Percentiles rank a stretch among this genome's conserved stretches.
Conservation (phyloP, 345 rosid species). For the Syzygium oleosum region DNA sequence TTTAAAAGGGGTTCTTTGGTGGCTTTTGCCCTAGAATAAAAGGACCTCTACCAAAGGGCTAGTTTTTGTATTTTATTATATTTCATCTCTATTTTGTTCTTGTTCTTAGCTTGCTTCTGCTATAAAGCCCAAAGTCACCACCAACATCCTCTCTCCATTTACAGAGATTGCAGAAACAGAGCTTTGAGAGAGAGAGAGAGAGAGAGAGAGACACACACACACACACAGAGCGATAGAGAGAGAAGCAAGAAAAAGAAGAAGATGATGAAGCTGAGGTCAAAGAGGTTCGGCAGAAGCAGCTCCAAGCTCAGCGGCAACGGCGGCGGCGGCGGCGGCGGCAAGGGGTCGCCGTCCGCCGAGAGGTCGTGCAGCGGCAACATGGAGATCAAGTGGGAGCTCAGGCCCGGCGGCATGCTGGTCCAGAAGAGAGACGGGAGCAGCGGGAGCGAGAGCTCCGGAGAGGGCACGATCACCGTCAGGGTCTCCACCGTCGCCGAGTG, state of each 20-base stretch:
- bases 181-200: not conserved
- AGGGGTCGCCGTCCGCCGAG: conserved; percentile 14
- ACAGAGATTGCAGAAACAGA: not conserved
- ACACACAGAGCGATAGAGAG: not conserved
- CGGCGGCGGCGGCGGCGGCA: conserved; percentile 20
- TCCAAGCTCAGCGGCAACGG: conserved; percentile 38
- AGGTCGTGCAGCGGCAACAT: conserved; percentile 7
- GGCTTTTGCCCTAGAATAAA: not conserved
- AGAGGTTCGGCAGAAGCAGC: conserved; percentile 48
- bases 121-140: not conserved
- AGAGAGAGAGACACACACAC: not conserved
- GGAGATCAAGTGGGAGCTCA: conserved; percentile 80
- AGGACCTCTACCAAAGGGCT: not conserved
- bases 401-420: conserved; percentile 95
- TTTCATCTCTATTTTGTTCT: not conserved
- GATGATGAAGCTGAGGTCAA: conserved; percentile 67
- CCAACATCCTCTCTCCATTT: not conserved
- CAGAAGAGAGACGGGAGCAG: conserved; percentile 55
- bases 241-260: conserved; percentile 4
- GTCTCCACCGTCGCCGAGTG: conserved; percentile 62
- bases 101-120: not conserved
- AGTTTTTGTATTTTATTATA: not conserved
- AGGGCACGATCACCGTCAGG: conserved; percentile 44
- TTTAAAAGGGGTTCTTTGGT: no score
- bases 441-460: conserved; percentile 12